A percentile compares a stretch with the other conserved stretches of the same genome.
These are phyloP conservation scores for Diplosphaera chodatii DNA, from an alignment of 139 green algal species.

Conservation along the genomic window DNA sequence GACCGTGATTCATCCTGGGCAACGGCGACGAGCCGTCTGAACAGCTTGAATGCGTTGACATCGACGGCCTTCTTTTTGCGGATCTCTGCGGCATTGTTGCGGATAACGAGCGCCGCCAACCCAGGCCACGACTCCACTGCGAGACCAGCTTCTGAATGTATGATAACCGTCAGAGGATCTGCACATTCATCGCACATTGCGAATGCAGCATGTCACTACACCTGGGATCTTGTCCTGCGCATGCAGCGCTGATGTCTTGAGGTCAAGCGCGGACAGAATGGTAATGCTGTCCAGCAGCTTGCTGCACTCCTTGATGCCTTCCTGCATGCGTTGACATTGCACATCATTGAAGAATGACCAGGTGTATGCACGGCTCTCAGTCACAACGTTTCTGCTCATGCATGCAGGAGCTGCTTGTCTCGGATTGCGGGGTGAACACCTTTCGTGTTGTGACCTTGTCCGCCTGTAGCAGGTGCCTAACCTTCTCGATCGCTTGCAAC, in stretches of 20 bases:
- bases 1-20: constrained; percentile 35
- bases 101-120: constrained; percentile 8
- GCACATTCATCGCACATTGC: not conserved
- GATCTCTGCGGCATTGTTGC: constrained; percentile 11
- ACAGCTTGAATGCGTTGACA: constrained; percentile 15
- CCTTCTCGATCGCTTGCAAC: not conserved
- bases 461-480: not conserved
- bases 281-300: constrained; percentile 31
- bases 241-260: constrained; percentile 22
- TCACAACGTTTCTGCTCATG: too few species aligned
- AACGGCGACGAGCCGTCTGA: constrained; percentile 22
- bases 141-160: not conserved
- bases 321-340: constrained; percentile 18
- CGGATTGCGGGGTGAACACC: not conserved
- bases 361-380: too few species aligned
- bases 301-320: constrained; percentile 38
- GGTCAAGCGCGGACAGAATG: constrained; percentile 28
- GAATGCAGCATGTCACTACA: not conserved
- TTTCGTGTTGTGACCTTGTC: constrained; percentile 16
- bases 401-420: not conserved
- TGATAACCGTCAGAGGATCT: too few species aligned
- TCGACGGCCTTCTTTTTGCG: constrained; percentile 23
- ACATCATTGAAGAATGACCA: not conserved
- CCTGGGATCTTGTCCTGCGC: constrained; percentile 13
- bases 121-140: constrained; percentile 35